Conservation (phyloP, 768 basidiomycete species). For the Collybiopsis confluens region DNA sequence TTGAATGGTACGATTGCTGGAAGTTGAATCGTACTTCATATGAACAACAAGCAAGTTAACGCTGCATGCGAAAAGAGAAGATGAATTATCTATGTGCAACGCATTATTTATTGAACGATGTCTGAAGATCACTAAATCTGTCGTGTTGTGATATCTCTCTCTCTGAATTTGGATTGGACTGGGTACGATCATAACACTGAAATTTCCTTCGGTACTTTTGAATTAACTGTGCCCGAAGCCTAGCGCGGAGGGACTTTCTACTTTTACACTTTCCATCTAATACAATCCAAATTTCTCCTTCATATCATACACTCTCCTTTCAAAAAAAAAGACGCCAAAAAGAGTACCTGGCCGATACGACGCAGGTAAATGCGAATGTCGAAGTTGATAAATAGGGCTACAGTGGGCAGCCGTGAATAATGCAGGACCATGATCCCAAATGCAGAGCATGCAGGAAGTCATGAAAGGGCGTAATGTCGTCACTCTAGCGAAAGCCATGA, state of each 20-base stretch:
- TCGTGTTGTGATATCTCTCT: too few species aligned
- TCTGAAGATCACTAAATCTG: too few species aligned
- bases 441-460: background rate
- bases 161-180: too few species aligned
- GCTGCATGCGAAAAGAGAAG: too few species aligned
- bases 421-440: background rate
- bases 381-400: background rate
- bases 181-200: too few species aligned
- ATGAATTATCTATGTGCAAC: too few species aligned
- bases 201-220: too few species aligned
- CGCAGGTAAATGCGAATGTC: conserved; percentile 2
- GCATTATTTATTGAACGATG: too few species aligned
- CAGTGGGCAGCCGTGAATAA: background rate
- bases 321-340: background rate
- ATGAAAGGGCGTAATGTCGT: background rate
- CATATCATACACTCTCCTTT: background rate
- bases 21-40: conserved; percentile 44
- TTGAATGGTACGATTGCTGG: conserved; percentile 44
- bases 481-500: too few species aligned
- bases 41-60: conserved; percentile 13
- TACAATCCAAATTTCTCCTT: background rate
- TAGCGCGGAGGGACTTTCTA: too few species aligned
- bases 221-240: too few species aligned
- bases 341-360: background rate
- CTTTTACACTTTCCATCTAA: too few species aligned